Evolutionary conservation across 2,329 filamentous ascomycete genomes (phyloP).

Genomic region (Paraconiothyrium sp.): DNA sequence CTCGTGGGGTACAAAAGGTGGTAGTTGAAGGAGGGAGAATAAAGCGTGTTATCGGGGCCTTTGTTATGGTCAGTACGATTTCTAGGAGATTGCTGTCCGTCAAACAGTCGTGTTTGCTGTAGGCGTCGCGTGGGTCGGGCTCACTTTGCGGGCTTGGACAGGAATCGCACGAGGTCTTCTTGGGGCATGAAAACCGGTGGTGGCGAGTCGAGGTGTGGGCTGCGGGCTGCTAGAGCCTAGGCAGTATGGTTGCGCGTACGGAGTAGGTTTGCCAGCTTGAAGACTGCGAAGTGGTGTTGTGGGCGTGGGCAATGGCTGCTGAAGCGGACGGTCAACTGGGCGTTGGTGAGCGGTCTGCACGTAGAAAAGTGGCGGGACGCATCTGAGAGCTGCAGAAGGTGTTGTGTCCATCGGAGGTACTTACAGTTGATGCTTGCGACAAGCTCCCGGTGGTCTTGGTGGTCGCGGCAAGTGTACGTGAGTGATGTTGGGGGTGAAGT

Average conservation of each 20-base stretch:
- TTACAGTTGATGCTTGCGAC: conserved; percentile 15
- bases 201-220: conserved; percentile 33
- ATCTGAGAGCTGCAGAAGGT: not conserved
- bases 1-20: conserved; percentile 44
- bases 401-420: conserved; percentile 8
- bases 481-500: conserved; percentile 7
- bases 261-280: conserved; percentile 48
- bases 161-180: conserved; percentile 89
- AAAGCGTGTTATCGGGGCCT: conserved; percentile 75
- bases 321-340: conserved; percentile 19
- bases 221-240: conserved; percentile 51
- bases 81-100: not conserved
- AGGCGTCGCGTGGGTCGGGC: conserved; percentile 46
- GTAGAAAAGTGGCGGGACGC: conserved; percentile 16
- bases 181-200: conserved; percentile 77
- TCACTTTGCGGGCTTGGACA: conserved; percentile 94
- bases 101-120: conserved; percentile 7
- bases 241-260: conserved; percentile 34
- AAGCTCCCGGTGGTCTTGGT: not conserved
- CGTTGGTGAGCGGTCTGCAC: conserved; percentile 20
- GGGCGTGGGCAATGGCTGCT: conserved; percentile 25
- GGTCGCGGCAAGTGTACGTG: not conserved
- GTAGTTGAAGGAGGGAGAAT: conserved; percentile 48
- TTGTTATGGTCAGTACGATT: conserved; percentile 24
- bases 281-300: conserved; percentile 25